These are phyloP conservation scores for Tephrocybe sp. DNA, from an alignment of 768 basidiomycete species.

Conservation along the genomic window DNA sequence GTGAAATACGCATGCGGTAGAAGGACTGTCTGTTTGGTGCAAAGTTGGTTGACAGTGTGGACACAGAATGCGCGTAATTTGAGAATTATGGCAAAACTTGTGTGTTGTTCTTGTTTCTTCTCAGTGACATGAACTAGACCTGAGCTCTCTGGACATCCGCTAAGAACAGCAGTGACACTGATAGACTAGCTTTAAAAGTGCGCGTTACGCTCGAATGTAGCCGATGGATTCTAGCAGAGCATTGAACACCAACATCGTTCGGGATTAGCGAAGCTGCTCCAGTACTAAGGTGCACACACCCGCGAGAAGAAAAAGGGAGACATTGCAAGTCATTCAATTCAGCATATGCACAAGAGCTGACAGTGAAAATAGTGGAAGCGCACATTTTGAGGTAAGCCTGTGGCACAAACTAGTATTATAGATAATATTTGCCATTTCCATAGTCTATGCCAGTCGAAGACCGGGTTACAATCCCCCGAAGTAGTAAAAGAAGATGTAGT, in stretches of 20 bases:
- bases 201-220: slow-evolving; percentile 1
- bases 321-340: background rate
- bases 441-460: background rate
- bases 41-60: background rate
- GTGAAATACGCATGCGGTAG: slow-evolving; percentile 1
- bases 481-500: background rate
- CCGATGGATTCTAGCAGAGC: slow-evolving; percentile 14
- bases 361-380: background rate
- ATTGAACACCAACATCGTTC: too few relatives aligned
- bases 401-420: background rate
- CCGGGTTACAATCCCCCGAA: background rate
- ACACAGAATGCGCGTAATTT: slow-evolving; percentile 11
- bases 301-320: background rate
- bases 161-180: background rate
- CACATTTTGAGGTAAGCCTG: background rate
- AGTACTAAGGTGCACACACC: too few relatives aligned
- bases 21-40: background rate
- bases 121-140: background rate
- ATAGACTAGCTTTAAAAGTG: background rate
- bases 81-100: slow-evolving; percentile 9
- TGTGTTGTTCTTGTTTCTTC: too few relatives aligned
- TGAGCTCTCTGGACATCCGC: background rate
- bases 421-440: too few relatives aligned
- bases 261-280: too few relatives aligned
- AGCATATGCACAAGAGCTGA: background rate